phyloP scores from a whole-genome alignment of 306 rosid species.

The Pyrus pyrifolia region DNA sequence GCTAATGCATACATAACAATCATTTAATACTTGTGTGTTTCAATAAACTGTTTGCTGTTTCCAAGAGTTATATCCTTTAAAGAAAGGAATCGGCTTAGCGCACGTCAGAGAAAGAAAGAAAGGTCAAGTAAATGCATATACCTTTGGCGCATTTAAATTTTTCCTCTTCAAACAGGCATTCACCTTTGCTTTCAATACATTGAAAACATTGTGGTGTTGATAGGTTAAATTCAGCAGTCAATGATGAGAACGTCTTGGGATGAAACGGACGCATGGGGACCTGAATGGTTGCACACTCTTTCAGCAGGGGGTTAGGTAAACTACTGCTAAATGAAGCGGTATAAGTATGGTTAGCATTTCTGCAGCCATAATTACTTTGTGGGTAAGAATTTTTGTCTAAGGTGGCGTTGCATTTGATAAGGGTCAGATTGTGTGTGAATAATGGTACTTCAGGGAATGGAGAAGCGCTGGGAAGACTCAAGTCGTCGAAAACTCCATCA shows the following conservation, averaged over 20 bases:
- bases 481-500: rapidly evolving
- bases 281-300: no score
- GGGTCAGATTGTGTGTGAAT: background rate
- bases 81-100: background rate
- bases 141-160: background rate
- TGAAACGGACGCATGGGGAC: no score
- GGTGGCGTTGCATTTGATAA: background rate
- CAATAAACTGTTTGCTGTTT: no score
- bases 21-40: no score
- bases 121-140: background rate
- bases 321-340: rapidly evolving
- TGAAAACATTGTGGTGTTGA: background rate
- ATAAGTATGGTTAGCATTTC: rapidly evolving
- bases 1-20: background rate
- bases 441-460: no score
- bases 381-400: no score
- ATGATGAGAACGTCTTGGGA: rapidly evolving
- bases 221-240: background rate
- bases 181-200: background rate
- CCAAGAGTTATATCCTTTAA: background rate
- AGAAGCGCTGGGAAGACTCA: background rate
- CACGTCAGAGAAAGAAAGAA: background rate
- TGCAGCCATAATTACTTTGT: rapidly evolving
- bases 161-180: background rate
- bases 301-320: rapidly evolving